Evolutionary conservation across 768 basidiomycete species (phyloP), one percentile per base, ranked within the genome.

Genomic region (Mycena galopus): DNA sequence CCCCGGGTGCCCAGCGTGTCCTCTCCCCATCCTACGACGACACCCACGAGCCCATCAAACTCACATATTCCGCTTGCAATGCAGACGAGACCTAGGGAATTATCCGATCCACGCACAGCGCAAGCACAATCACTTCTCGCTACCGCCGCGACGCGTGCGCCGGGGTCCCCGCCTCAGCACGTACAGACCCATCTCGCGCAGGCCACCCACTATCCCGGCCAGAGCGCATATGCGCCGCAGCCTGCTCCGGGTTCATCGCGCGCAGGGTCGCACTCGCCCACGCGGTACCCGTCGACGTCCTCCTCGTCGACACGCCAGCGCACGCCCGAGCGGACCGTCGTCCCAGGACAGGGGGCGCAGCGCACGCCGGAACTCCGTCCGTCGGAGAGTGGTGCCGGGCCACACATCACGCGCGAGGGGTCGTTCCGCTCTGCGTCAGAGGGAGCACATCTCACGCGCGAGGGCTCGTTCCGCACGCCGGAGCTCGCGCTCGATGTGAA

Each of bases 61-160:
- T 42, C 73, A 11, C 73, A 75, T 58, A 75, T 75, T 32, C 73
- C 73, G 9, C 63, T 75, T 17, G 73, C 73, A 10, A 75, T 75
- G 69, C 73, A 72, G 63, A 53, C 65, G 11, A 61, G 73, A 17
- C 57, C 70, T 27, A 55, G 73, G 10, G 57, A 74, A 12, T 30
- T 44, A 44, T 75, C 73, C 27, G 73, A 71, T 56, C 67, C 73
- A 21, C 71, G 47, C 6, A 44, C 68, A 14, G 67, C 57, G 39
- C 50, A 51, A 12, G 67, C 62, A 42, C n/a, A 51, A 25, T 51
- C 50, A 2, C 58, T 75, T 10, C 69, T 75, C 6, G 67, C 64
- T 1, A 30, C 63, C 0, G 74, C 74, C 9, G 74, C 74, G 27
- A 30, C 67, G 16, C 74, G 71, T 12, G 67, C 71, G 4, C 70